Conservation (phyloP, 2,329 filamentous ascomycete genomes). For the Colletotrichum incanum region DNA sequence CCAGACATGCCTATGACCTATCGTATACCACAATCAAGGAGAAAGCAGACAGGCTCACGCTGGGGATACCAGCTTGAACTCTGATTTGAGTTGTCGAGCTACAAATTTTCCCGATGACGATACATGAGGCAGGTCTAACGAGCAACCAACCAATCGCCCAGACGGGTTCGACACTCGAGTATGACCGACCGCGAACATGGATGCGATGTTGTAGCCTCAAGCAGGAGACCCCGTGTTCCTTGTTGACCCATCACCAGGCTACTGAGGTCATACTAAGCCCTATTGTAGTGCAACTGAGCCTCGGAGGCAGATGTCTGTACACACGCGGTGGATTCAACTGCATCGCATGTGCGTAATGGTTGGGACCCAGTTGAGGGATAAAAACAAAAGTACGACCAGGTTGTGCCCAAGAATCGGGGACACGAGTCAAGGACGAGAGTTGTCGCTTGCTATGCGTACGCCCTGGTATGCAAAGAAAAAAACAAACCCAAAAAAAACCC, state of each 20-base stretch:
- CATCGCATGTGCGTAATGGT: slow-evolving; percentile 6
- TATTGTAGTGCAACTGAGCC: not conserved
- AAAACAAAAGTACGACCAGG: not conserved
- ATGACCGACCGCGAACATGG: not conserved
- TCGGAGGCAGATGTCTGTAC: not conserved
- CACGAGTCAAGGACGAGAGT: slow-evolving; percentile 33
- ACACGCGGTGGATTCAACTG: not conserved
- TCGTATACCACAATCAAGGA: too few relatives aligned
- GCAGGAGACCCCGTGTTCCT: not conserved
- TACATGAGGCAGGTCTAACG: too few relatives aligned
- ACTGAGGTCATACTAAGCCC: not conserved
- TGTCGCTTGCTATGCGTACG: slow-evolving; percentile 13
- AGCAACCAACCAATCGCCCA: too few relatives aligned
- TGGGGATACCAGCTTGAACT: not conserved
- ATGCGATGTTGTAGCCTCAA: not conserved
- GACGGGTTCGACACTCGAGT: too few relatives aligned
- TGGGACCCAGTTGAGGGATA: slow-evolving; percentile 13
- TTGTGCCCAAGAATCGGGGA: slow-evolving; percentile 11
- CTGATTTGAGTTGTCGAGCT: not conserved
- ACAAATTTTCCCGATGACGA: not conserved
- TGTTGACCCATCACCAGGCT: too few relatives aligned
- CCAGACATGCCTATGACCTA: too few relatives aligned
- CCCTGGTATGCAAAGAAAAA: slow-evolving; percentile 6
- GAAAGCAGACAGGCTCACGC: too few relatives aligned
- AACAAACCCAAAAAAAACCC: too few relatives aligned